Evolutionary conservation across 371 early-diverging fungal species (phyloP), one percentile per base, ranked within the genome.

Genomic region (Mortierella sp.): DNA sequence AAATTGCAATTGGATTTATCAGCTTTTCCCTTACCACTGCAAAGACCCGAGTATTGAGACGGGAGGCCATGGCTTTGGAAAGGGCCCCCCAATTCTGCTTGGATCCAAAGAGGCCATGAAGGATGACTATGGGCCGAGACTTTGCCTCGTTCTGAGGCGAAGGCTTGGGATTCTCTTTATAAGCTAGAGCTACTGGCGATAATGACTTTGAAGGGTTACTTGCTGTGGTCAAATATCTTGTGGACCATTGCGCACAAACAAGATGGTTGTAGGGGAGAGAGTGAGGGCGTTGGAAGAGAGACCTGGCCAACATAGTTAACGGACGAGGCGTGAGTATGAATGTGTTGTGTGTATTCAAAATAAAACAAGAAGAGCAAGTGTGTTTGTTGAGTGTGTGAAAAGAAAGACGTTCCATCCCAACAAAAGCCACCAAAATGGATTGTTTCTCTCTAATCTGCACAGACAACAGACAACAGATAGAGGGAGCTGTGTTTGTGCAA

Each of bases 51-150:
- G 92, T 87, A 26, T 77, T 83, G 14, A 95, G 84, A 3, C 88
- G 86, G 22, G 84, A 83, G 20, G 92, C 83, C 62, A 97, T 86
- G 30, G 91, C 86, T 72, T 94, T 94, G 58, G 93, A 89, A n/a
- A 97, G 87, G 5, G 96, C 91, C 39, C 89, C 85, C 97, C 97
- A 97, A 84, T 97, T 97, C 72, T 97, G 96, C 83, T 97, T 97
- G 2, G 95, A 94, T 6, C 98, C 98, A 84, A 97, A 96, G 28
- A 98, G 87, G 30, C 98, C 97, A 84, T 97, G 98, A 58, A 96
- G 87, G 64, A 96, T 91, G 12, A 97, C 86, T 12, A 96, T 84
- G 26, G 93, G 93, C 37, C 69, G 68, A 2, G 72, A 75, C 16
- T 32, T 60, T n/a, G 81, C 63, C 18, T 60, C 62, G 4, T 66